These are phyloP conservation scores for Forsythia viridissima DNA, from an alignment of 257 asterid species.

Conservation along the genomic window DNA sequence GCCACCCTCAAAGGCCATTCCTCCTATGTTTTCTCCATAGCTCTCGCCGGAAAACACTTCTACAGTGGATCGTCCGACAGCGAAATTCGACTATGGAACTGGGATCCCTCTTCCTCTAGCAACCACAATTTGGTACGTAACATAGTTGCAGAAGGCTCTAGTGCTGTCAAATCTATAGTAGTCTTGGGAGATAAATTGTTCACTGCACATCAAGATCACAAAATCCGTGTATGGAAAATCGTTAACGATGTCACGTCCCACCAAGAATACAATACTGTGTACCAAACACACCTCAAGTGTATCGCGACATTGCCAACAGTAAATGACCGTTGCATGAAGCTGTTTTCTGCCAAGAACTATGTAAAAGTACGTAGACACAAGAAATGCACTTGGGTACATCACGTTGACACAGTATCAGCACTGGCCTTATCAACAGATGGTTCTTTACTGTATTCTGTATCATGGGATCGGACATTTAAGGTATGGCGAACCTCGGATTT, in stretches of 20 bases:
- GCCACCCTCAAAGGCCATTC: constrained; percentile 61
- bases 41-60: constrained; percentile 56
- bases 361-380: constrained; percentile 65
- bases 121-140: neutral
- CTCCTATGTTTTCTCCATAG: constrained; percentile 50
- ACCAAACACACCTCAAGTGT: constrained; percentile 31
- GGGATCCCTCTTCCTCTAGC: constrained; percentile 19
- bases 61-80: constrained; percentile 62
- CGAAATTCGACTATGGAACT: constrained; percentile 48
- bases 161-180: constrained; percentile 51
- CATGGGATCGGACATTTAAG: constrained; percentile 82
- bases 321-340: constrained; percentile 48
- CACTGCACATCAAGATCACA: constrained; percentile 74
- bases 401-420: constrained; percentile 68
- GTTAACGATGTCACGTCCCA: constrained; percentile 7
- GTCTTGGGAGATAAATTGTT: constrained; percentile 46
- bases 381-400: constrained; percentile 77
- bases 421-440: constrained; percentile 54
- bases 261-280: neutral
- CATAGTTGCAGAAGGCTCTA: constrained; percentile 28
- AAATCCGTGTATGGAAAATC: constrained; percentile 72
- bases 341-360: constrained; percentile 52
- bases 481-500: constrained; percentile 75
- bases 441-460: constrained; percentile 55
- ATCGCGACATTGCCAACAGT: constrained; percentile 56